Percentiles rank a stretch among this genome's conserved stretches.
These are phyloP conservation scores for Xanthoparmelia taractica DNA, from an alignment of 495 filamentous ascomycete species.

Conservation along the genomic window DNA sequence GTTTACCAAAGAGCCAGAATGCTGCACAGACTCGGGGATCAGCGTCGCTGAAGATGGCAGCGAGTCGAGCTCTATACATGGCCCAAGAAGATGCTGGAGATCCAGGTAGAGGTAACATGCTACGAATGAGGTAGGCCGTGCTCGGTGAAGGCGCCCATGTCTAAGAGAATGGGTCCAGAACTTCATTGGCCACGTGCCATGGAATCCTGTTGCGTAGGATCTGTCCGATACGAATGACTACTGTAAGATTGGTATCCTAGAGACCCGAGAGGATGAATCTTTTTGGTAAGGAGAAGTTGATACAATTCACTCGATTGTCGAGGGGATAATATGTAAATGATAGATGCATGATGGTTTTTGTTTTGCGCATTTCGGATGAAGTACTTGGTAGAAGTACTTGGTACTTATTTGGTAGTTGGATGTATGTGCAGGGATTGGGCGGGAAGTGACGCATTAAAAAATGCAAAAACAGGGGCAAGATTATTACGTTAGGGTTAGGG, in stretches of 20 bases:
- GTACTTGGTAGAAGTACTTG: no score
- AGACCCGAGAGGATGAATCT: no score
- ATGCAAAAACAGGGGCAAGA: no score
- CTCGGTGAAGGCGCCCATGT: background rate
- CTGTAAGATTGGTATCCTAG: background rate
- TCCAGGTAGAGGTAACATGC: constrained; percentile 62
- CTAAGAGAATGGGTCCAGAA: background rate
- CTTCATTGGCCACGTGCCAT: constrained; percentile 4
- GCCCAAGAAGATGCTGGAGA: constrained; percentile 68
- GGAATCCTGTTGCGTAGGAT: background rate
- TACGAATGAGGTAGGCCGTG: background rate
- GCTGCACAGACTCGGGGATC: constrained; percentile 68
- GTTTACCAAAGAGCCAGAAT: constrained; percentile 42
- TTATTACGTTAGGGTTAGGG: background rate
- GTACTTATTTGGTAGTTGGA: no score
- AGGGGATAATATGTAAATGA: no score
- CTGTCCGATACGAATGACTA: no score
- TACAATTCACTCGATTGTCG: no score
- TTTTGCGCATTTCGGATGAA: no score
- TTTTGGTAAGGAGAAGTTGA: no score
- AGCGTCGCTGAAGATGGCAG: constrained; percentile 53
- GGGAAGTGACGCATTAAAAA: constrained; percentile 1
- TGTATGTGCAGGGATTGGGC: background rate
- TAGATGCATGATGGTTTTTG: no score
- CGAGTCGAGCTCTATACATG: constrained; percentile 57